Evolutionary conservation across 352 stramenopile genomes (phyloP).

Genomic region (Phytophthora crassamura): DNA sequence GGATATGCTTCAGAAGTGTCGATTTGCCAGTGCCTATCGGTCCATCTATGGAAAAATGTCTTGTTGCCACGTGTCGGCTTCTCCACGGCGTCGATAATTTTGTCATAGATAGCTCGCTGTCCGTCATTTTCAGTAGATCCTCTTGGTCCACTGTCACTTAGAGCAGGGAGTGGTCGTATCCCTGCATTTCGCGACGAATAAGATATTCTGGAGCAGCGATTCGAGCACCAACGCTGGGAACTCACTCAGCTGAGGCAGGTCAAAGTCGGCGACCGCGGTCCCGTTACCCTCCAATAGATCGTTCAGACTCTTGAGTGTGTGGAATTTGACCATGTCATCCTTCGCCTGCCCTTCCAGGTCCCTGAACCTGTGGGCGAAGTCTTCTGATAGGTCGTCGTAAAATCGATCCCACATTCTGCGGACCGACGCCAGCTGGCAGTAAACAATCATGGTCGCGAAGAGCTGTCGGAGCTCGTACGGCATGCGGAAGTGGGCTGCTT

Average conservation of each 20-base stretch:
- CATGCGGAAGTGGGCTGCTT: slow-evolving; percentile 30
- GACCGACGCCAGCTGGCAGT: background rate
- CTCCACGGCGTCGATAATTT: no score
- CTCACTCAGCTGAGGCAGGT: slow-evolving; percentile 12
- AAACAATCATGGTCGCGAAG: slow-evolving; percentile 22
- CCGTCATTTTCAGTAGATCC: no score
- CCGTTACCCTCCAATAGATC: slow-evolving; percentile 4
- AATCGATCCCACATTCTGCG: slow-evolving; percentile 29
- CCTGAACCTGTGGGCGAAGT: slow-evolving; percentile 2
- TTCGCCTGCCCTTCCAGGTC: background rate
- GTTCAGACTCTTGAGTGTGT: slow-evolving; percentile 20
- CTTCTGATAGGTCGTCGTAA: slow-evolving; percentile 14
- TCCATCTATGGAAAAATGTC: no score
- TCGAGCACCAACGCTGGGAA: slow-evolving; percentile 3
- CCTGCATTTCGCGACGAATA: background rate
- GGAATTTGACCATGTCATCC: slow-evolving; percentile 16
- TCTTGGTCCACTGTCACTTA: no score
- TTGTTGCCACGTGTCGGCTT: background rate
- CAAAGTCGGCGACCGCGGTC: slow-evolving; percentile 8
- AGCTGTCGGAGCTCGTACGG: slow-evolving; percentile 35
- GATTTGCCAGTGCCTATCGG: no score
- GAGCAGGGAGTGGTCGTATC: background rate
- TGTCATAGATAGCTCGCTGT: no score
- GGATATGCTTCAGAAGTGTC: no score
- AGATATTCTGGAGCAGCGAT: slow-evolving; percentile 11